A percentile compares a stretch with the other conserved stretches of the same genome.
Evolutionary conservation across 2,329 filamentous ascomycete species (phyloP).

Genomic region (Zarea fungicola): DNA sequence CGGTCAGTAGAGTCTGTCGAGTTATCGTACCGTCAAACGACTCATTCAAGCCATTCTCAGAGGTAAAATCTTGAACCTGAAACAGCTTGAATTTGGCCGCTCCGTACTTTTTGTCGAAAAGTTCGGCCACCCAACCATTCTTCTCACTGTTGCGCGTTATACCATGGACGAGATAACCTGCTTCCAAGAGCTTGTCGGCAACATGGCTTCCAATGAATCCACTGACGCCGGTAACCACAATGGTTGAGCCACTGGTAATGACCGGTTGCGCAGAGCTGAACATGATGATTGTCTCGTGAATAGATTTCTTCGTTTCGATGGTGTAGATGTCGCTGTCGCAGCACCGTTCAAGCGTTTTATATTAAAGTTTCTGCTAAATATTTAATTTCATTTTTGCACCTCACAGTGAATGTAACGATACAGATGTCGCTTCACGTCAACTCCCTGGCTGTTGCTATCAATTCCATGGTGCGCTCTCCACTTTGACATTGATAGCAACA

Average conservation of each 20-base stretch:
- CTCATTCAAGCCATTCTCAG: constrained; percentile 21
- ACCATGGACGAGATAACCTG: constrained; percentile 40
- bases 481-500: neutral
- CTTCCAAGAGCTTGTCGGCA: constrained; percentile 31
- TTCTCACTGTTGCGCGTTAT: constrained; percentile 33
- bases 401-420: neutral
- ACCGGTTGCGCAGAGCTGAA: constrained; percentile 11
- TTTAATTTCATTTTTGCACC: neutral
- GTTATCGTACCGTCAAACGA: constrained; percentile 22
- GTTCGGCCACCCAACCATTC: constrained; percentile 25
- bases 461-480: neutral
- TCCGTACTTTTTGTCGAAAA: constrained; percentile 30
- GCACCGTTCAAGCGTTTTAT: neutral
- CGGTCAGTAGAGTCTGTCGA: too few relatives aligned
- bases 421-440: neutral
- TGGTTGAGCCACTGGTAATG: constrained; percentile 24
- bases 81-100: constrained; percentile 29
- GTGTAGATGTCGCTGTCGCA: neutral
- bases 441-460: neutral
- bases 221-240: constrained; percentile 39
- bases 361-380: neutral
- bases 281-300: neutral
- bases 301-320: neutral
- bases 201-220: constrained; percentile 37
- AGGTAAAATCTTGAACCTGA: constrained; percentile 29